Evolutionary conservation across 805 yeast species (phyloP), one percentile per base, ranked within the genome.

Genomic region (Vanderwaltozyma yarrowii): DNA sequence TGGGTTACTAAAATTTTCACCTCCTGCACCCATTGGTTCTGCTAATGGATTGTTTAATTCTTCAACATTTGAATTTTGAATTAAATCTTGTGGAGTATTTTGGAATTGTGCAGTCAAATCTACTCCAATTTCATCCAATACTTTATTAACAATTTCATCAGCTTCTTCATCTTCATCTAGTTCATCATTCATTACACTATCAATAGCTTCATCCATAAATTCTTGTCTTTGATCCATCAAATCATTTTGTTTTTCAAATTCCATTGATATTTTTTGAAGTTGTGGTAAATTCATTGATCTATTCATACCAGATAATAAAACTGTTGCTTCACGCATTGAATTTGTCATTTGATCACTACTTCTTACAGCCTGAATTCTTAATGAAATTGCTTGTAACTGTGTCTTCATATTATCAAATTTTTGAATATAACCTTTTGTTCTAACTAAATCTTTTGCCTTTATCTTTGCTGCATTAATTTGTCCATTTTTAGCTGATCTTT

Each of bases 161-260:
- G 82, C 80, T 58, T 88, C 95, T 47, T 81, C 92, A 45, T 82
- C 94, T 43, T 83, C 94, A 47, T 78, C 82, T 41, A 84, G 76
- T 51, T 85, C 96, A 52, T 80, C 86, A 38, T 81, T 95, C 92
- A 92, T 86, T 15, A 92, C 83, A 58, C 89, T 96, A 56, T 92
- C 99, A 51, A 92, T 80, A 15, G 96, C 94, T 57, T 92, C 98
- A 57, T 92, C 98, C 82, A 92, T 92, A 76, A 94, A 85, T 59
- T 94, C 99, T 61, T 94, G 97, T 54, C 95, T 80, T 64, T 92
- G 98, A 60, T 89, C 96, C 97, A 92, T 92, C 50, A 94, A 66
- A 56, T 94, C 98, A 61, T 83, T 85, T 54, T 89, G 95, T 52
- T 76, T 78, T 53, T 92, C 95, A 60, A 92, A 92, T 52, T 92